Evolutionary conservation across 768 basidiomycete species (phyloP).

Genomic region (Suillus luteus): DNA sequence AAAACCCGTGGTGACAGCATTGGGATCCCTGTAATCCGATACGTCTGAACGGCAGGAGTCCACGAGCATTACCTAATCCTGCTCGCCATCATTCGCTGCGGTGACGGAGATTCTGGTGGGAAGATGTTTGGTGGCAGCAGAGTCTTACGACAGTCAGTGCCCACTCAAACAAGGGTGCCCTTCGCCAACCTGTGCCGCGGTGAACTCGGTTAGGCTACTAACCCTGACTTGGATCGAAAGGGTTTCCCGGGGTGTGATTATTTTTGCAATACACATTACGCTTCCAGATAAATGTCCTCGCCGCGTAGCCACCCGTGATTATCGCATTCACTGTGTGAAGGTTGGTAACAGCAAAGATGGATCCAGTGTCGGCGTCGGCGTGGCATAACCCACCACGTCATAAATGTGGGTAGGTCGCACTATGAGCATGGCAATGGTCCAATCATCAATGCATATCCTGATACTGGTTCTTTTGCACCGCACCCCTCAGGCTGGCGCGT

Average conservation of each 20-base stretch:
- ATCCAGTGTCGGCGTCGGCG: neutral
- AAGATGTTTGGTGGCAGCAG: constrained; percentile 20
- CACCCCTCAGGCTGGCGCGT: constrained; percentile 10
- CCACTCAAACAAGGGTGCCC: neutral
- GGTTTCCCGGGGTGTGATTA: too few relatives aligned
- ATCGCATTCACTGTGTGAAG: neutral
- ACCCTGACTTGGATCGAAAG: neutral
- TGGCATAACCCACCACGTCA: neutral
- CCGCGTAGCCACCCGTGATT: neutral
- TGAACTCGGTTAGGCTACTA: neutral
- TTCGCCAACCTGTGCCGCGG: neutral
- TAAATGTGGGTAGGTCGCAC: neutral
- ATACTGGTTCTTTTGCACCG: neutral
- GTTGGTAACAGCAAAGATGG: too few relatives aligned
- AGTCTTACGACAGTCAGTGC: constrained; percentile 11
- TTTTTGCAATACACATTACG: neutral
- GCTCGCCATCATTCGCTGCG: neutral
- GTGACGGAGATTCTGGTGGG: constrained; percentile 20
- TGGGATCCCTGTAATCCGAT: neutral
- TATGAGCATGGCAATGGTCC: neutral
- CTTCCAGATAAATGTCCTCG: neutral
- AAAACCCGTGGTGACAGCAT: neutral
- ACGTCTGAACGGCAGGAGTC: neutral
- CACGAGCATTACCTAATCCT: neutral
- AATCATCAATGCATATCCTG: neutral